A percentile compares a stretch with the other conserved stretches of the same genome.
These are phyloP conservation scores for Mycena vitilis DNA, from an alignment of 768 basidiomycete genomes.

Conservation along the genomic window DNA sequence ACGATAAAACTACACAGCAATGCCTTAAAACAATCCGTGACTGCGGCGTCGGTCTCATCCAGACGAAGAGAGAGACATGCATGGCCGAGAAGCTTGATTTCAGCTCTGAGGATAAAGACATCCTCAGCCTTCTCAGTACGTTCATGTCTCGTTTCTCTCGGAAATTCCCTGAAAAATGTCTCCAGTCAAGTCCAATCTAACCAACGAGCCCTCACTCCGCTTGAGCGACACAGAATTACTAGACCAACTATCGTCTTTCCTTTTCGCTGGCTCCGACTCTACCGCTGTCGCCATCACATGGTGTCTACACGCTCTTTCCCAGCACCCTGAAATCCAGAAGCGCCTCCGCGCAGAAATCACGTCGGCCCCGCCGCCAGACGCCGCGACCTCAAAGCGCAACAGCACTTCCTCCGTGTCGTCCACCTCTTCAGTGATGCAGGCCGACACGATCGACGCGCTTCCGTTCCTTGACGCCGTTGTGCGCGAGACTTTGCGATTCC, in stretches of 20 bases:
- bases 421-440: constrained; percentile 32
- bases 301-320: constrained; percentile 67
- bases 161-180: constrained; percentile 7
- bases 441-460: constrained; percentile 52
- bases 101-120: constrained; percentile 53
- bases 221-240: constrained; percentile 73
- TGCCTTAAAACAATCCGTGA: constrained; percentile 53
- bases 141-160: constrained; percentile 8
- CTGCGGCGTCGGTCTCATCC: constrained; percentile 56
- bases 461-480: constrained; percentile 69
- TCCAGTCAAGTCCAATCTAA: constrained; percentile 71
- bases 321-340: constrained; percentile 64
- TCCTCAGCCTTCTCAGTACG: constrained; percentile 63
- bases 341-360: constrained; percentile 65
- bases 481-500: constrained; percentile 66
- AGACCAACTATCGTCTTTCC: constrained; percentile 73
- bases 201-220: constrained; percentile 54
- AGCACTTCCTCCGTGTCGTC: constrained; percentile 40
- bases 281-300: constrained; percentile 68
- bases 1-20: constrained; percentile 50
- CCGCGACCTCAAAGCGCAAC: constrained; percentile 31
- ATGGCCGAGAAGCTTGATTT: constrained; percentile 48
- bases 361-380: constrained; percentile 29
- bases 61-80: constrained; percentile 53
- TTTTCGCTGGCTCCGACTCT: constrained; percentile 74